Percentiles rank a stretch among this genome's conserved stretches.
phyloP scores from a whole-genome alignment of 2,329 filamentous ascomycete genomes.

The Xylaria arbuscula region DNA sequence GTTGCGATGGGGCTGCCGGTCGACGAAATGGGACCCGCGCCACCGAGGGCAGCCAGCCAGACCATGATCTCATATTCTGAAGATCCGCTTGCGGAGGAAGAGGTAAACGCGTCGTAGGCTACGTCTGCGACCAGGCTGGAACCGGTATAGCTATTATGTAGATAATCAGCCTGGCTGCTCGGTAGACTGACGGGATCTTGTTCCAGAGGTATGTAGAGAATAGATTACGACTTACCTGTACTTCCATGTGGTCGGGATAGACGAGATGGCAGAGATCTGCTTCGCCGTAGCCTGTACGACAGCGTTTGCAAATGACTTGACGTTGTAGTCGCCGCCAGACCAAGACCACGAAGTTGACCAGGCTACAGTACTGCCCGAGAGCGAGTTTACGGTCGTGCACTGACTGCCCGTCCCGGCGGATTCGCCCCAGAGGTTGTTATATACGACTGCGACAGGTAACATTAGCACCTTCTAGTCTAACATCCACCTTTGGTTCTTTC shows the following conservation, averaged over 20 bases:
- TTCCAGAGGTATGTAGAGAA: background rate
- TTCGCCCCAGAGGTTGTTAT: slow-evolving; percentile 65
- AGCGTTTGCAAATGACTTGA: slow-evolving; percentile 61
- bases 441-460: slow-evolving; percentile 49
- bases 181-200: background rate
- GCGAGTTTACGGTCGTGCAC: slow-evolving; percentile 55
- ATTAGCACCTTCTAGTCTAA: background rate
- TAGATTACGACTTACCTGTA: slow-evolving; percentile 50
- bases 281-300: slow-evolving; percentile 51
- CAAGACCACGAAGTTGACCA: slow-evolving; percentile 60
- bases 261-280: slow-evolving; percentile 51
- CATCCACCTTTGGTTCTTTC: background rate
- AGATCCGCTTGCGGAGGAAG: slow-evolving; percentile 55
- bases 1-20: slow-evolving; percentile 64
- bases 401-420: slow-evolving; percentile 54
- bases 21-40: slow-evolving; percentile 51
- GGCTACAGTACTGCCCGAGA: slow-evolving; percentile 51
- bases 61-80: slow-evolving; percentile 68
- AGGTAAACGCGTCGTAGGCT: slow-evolving; percentile 69
- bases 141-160: slow-evolving; percentile 58
- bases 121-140: slow-evolving; percentile 64
- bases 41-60: slow-evolving; percentile 47
- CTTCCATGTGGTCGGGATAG: slow-evolving; percentile 54
- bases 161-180: background rate
- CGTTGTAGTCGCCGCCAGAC: slow-evolving; percentile 53